Evolutionary conservation across 2,329 filamentous ascomycete species (phyloP).

Genomic region (Aspergillus felis): DNA sequence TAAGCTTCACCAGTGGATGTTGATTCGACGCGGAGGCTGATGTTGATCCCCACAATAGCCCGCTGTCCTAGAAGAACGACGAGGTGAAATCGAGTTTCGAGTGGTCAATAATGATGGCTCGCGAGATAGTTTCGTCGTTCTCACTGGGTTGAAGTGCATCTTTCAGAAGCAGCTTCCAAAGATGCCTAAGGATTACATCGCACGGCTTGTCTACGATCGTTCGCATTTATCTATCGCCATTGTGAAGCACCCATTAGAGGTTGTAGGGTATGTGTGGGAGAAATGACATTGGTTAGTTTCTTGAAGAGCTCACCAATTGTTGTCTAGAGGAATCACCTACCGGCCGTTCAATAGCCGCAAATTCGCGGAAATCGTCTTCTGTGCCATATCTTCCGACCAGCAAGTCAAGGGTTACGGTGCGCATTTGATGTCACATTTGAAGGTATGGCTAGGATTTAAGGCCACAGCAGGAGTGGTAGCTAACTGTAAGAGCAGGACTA

Average conservation of each 20-base stretch:
- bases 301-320: conserved; percentile 13
- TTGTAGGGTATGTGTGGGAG: conserved; percentile 58
- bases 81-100: conserved; percentile 91
- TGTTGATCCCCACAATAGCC: conserved; percentile 48
- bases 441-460: conserved; percentile 46
- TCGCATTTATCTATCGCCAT: conserved; percentile 96
- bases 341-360: conserved; percentile 85
- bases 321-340: conserved; percentile 82
- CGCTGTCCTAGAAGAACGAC: conserved; percentile 88
- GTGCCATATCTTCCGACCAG: conserved; percentile 93
- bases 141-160: conserved; percentile 94
- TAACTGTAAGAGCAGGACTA: conserved; percentile 57
- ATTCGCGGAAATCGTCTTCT: conserved; percentile 98
- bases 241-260: conserved; percentile 91
- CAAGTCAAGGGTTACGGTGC: conserved; percentile 98
- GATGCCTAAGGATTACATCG: conserved; percentile 99
- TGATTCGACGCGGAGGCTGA: not conserved
- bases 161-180: conserved; percentile 98
- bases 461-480: conserved; percentile 1
- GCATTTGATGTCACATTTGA: conserved; percentile 95
- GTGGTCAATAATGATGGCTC: conserved; percentile 96
- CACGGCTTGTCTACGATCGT: conserved; percentile 92
- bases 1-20: conserved; percentile 30
- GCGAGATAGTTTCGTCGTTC: conserved; percentile 83
- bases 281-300: not conserved